Evolutionary conservation across 257 asterid genomes (phyloP), one percentile per base, ranked within the genome.

Genomic region (Phtheirospermum japonicum): DNA sequence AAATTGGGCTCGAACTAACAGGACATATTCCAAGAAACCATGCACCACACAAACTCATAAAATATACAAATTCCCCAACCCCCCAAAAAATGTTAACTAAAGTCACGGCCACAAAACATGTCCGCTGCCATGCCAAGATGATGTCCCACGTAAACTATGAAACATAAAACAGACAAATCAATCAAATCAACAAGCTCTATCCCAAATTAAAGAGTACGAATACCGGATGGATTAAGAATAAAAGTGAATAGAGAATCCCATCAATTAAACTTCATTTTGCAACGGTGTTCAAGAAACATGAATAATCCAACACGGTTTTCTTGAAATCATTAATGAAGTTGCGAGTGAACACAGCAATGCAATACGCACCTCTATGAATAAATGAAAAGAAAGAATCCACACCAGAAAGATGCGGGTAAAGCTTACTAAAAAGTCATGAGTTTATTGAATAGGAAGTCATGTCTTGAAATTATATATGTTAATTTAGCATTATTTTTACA

Each of bases 221-320:
- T 36, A 48, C 26, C 45, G 33, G 34, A 34, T 6, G 19, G 1
- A 20, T 54, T 34, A 34, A 14, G 43, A 37, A 20, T 31, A 34
- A 11, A 46, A 48, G 36, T 55, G 48, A 57, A 46, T 53, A 20
- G 55, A 36, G 26, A 63, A 70, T 23, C n/a, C 16, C 34, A 32
- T 11, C 56, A 59, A 68, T 11, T 40, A 40, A 4, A n/a, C 31
- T 57, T 28, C 54, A 20, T 13, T 36, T 17, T n/a, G 64, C 58
- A 33, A 42, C 51, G 58, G 33, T 50, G 56, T 17, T 14, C 33
- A 32, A 36, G 20, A 59, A 61, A 36, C 17, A 59, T 69, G 56
- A 61, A 45, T 13, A 46, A 28, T 49, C 28, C 28, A 40, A 20
- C 57, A 68, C 39, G 62, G 59, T 33, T 65, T 64, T n/a, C 56